These are phyloP conservation scores for Cunninghamia lanceolata DNA, from an alignment of 75 land plant genomes.

Conservation along the genomic window DNA sequence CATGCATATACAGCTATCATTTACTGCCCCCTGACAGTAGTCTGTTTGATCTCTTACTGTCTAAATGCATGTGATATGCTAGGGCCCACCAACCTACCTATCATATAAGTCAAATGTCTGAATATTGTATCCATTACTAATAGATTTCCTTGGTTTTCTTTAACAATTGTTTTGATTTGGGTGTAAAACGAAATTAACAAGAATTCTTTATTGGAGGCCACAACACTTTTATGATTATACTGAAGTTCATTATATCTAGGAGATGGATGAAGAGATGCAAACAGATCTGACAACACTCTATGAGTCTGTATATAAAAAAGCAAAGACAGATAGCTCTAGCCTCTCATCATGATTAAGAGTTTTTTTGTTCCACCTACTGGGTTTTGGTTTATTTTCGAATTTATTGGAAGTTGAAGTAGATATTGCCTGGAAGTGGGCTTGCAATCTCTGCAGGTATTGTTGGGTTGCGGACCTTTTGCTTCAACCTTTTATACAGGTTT, in stretches of 20 bases:
- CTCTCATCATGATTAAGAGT: background rate
- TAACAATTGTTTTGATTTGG: background rate
- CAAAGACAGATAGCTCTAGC: background rate
- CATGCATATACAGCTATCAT: too few relatives aligned
- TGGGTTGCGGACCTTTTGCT: background rate
- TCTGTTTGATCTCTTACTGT: background rate
- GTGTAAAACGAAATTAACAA: background rate
- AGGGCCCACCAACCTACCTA: background rate
- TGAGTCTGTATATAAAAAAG: background rate
- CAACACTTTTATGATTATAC: background rate
- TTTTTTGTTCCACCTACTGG: background rate
- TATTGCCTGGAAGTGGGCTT: background rate
- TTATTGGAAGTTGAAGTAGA: background rate
- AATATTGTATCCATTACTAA: background rate
- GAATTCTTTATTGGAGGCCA: background rate
- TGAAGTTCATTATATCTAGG: background rate
- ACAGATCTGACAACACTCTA: background rate
- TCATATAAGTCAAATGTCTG: background rate
- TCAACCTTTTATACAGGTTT: background rate
- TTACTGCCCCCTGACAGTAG: background rate
- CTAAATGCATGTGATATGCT: background rate
- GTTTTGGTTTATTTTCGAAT: background rate
- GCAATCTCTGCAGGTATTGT: background rate
- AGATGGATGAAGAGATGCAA: background rate
- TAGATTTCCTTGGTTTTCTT: background rate